Conservation (phyloP, 2,329 filamentous ascomycete species). For the Fusarium luffae region DNA sequence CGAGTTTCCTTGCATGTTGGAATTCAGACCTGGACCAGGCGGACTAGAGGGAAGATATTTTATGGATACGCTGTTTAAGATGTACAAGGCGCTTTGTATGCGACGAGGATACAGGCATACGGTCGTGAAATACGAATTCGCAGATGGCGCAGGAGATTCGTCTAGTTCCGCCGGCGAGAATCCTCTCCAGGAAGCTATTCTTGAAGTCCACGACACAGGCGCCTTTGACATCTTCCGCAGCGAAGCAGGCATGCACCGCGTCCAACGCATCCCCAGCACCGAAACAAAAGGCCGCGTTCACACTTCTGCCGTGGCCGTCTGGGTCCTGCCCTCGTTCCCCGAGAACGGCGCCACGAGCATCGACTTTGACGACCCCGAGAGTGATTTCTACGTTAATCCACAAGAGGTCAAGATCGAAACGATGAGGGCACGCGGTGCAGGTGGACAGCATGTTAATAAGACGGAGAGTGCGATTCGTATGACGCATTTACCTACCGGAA, state of each 20-base stretch:
- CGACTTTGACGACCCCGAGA: slow-evolving; percentile 84
- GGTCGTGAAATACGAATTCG: slow-evolving; percentile 82
- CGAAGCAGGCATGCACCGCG: slow-evolving; percentile 94
- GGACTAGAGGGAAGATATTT: slow-evolving; percentile 93
- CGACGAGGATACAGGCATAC: slow-evolving; percentile 73
- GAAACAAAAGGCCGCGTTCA: slow-evolving; percentile 93
- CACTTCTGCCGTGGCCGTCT: slow-evolving; percentile 90
- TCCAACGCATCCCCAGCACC: slow-evolving; percentile 91
- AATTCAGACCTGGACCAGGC: slow-evolving; percentile 91
- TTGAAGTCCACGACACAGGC: slow-evolving; percentile 81
- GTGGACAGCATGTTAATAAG: slow-evolving; percentile 98
- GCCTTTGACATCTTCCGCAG: slow-evolving; percentile 85
- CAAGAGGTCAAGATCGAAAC: slow-evolving; percentile 86
- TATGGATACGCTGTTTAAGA: slow-evolving; percentile 84
- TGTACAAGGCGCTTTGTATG: slow-evolving; percentile 86
- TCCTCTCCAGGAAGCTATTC: slow-evolving; percentile 85
- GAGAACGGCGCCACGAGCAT: slow-evolving; percentile 60
- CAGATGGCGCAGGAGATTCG: slow-evolving; percentile 70
- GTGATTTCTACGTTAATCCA: slow-evolving; percentile 90
- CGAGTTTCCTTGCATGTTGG: slow-evolving; percentile 87
- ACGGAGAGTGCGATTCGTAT: slow-evolving; percentile 95
- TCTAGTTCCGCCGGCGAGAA: slow-evolving; percentile 68
- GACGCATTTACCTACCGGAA: slow-evolving; percentile 89
- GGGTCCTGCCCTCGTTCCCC: slow-evolving; percentile 89
- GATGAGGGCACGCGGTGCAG: slow-evolving; percentile 91